Conservation (phyloP, 1,284 basidiomycete species). For the Pseudozyma sp. region DNA sequence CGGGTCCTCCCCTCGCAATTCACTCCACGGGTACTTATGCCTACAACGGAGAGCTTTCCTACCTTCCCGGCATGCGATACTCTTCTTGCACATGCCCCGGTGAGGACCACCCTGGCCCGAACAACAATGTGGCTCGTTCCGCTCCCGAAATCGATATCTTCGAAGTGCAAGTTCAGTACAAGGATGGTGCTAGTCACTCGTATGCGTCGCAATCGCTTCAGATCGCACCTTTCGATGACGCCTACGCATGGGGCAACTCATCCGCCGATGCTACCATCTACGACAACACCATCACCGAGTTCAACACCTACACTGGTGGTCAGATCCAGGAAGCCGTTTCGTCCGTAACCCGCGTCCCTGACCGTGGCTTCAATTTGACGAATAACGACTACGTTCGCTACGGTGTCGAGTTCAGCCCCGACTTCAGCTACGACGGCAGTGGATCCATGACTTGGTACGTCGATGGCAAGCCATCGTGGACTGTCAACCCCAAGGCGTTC, state of each 20-base stretch:
- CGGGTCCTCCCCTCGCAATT: constrained; percentile 50
- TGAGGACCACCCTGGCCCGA: constrained; percentile 64
- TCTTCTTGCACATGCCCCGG: constrained; percentile 62
- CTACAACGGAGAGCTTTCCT: constrained; percentile 43
- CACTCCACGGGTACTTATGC: constrained; percentile 59
- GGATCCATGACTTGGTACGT: constrained; percentile 65
- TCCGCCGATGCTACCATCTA: constrained; percentile 53
- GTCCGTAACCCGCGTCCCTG: constrained; percentile 56
- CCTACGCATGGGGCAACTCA: constrained; percentile 58
- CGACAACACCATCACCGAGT: constrained; percentile 41
- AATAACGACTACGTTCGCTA: constrained; percentile 47
- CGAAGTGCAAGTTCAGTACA: constrained; percentile 73
- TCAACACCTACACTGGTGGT: constrained; percentile 66
- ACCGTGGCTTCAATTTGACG: constrained; percentile 53
- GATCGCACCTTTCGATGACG: constrained; percentile 66
- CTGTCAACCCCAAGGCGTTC: constrained; percentile 51
- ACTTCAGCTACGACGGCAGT: constrained; percentile 56
- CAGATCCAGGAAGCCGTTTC: constrained; percentile 68
- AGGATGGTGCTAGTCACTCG: constrained; percentile 47
- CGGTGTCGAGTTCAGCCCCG: constrained; percentile 67
- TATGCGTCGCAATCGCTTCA: constrained; percentile 67
- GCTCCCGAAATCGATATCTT: constrained; percentile 69
- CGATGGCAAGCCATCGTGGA: constrained; percentile 65
- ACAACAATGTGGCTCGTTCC: constrained; percentile 61
- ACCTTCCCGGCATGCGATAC: constrained; percentile 64